Base-by-base conservation (phyloP, 2,329 filamentous ascomycete genomes). In the Sporothrix brunneoviolacea region DNA sequence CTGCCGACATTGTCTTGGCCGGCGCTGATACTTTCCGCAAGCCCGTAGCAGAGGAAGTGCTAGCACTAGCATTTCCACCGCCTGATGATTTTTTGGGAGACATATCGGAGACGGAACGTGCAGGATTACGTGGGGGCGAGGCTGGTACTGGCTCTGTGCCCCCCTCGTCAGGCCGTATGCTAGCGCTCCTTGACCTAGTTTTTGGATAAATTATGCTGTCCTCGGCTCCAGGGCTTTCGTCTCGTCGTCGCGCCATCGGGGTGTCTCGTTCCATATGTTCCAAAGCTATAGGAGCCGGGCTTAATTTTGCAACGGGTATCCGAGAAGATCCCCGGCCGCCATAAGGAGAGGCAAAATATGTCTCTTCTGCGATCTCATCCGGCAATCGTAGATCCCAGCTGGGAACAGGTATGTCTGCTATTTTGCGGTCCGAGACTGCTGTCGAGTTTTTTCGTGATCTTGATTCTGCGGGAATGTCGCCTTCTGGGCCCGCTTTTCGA, bases 281-380 rank as follows among this genome's bases (percentile, higher is more conserved):
- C 46, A 78, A 66, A 2, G 87, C 79, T 52, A 94, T 83, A 10
- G 90, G 89, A 18, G 82, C 77, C 2, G 87, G 86, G 63, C 88
- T 95, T 13, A 79, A 72, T 60, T 88, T 91, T 27, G 89, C 83
- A 33, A 97, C 76, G 1, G 93, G 93, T 63, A 98, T 96, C 48
- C 88, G 83, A 39, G 91, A 95, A 71, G 69, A 79, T 70, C 73
- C 79, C 68, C 76, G 85, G 61, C 64, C 75, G 56, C 64, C 70
- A 57, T 59, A 77, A 68, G 68, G 78, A 61, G 69, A 66, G 58
- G 73, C 65, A 60, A 73, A 78, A 56, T 79, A 81, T 62, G 78
- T 67, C 64, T 78, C 74, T 59, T 80, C 71, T 39, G 84, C 83
- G 54, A 88, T 85, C 63, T 95, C 90, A 58, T 91, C 87, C 2